A percentile compares a stretch with the other conserved stretches of the same genome.
These are phyloP conservation scores for Xylariaceae sp. DNA, from an alignment of 2,329 filamentous ascomycete genomes.

Conservation along the genomic window DNA sequence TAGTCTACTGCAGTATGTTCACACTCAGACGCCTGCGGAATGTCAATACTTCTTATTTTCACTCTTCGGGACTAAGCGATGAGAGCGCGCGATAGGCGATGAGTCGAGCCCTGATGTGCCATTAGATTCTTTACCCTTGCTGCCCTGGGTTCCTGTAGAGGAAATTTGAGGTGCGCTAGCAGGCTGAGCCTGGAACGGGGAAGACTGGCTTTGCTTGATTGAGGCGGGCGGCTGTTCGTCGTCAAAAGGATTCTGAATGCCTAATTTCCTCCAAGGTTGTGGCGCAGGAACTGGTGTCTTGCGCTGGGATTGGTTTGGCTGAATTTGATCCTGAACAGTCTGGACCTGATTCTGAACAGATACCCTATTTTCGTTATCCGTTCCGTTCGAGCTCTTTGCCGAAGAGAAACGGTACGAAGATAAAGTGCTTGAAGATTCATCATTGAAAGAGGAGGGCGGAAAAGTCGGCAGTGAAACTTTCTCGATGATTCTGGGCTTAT, in stretches of 20 bases:
- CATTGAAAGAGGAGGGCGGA: not conserved
- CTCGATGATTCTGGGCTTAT: not conserved
- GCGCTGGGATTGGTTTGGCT: not conserved
- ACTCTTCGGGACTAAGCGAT: not conserved
- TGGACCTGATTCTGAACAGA: not conserved
- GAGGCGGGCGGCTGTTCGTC: not conserved
- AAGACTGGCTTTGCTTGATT: not conserved
- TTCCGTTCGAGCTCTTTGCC: not conserved
- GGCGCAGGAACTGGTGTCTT: slow-evolving; percentile 29
- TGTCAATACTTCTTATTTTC: not conserved
- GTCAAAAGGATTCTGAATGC: slow-evolving; percentile 11
- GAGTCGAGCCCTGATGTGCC: not conserved
- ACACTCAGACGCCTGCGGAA: not conserved
- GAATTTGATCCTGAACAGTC: not conserved
- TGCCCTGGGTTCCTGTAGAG: too few relatives aligned
- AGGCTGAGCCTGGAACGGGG: not conserved
- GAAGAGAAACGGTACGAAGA: not conserved
- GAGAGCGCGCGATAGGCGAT: not conserved
- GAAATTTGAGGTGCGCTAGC: not conserved
- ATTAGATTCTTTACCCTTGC: too few relatives aligned
- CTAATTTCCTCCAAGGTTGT: slow-evolving; percentile 25
- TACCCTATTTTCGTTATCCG: not conserved
- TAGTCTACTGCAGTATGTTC: not conserved
- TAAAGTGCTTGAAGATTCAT: not conserved
- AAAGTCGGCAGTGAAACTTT: not conserved